Evolutionary conservation across 495 filamentous ascomycete species (phyloP).

Genomic region (Trichoderma asperelloides): DNA sequence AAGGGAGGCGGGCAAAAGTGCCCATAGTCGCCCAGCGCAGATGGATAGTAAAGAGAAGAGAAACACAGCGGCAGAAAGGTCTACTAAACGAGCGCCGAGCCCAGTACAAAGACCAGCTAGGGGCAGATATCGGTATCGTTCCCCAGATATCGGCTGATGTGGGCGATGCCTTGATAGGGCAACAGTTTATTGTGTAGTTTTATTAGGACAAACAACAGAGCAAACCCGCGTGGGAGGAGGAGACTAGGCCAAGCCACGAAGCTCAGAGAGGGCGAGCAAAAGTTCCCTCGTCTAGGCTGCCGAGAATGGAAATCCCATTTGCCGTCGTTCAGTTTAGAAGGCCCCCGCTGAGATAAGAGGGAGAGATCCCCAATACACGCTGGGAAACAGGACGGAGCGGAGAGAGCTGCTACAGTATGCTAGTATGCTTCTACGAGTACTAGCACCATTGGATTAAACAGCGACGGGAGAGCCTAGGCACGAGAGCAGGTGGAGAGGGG

Average conservation of each 20-base stretch:
- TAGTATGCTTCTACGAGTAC: background rate
- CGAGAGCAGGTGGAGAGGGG: constrained; percentile 6
- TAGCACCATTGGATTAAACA: background rate
- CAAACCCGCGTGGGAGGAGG: background rate
- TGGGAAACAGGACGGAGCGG: background rate
- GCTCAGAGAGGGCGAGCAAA: constrained; percentile 3
- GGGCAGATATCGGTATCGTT: constrained; percentile 10
- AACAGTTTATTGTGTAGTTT: background rate
- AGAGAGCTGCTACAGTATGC: background rate
- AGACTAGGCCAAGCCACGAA: constrained; percentile 6
- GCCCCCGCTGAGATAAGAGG: constrained; percentile 6
- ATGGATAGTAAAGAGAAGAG: background rate
- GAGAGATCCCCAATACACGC: background rate
- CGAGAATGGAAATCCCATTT: constrained; percentile 5
- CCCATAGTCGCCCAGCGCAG: constrained; percentile 2
- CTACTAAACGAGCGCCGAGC: background rate
- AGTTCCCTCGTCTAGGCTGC: background rate
- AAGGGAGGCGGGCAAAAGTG: constrained; percentile 3
- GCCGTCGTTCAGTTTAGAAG: constrained; percentile 5
- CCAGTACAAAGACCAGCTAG: background rate
- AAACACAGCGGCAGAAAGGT: background rate
- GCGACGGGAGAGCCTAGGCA: constrained; percentile 1
- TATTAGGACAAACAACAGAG: background rate
- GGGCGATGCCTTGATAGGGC: constrained; percentile 9
- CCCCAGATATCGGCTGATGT: constrained; percentile 11